Percentiles rank a stretch among this genome's conserved stretches.
phyloP scores from a whole-genome alignment of 2,329 filamentous ascomycete genomes.

The Aspergillus fumigatiaffinis region DNA sequence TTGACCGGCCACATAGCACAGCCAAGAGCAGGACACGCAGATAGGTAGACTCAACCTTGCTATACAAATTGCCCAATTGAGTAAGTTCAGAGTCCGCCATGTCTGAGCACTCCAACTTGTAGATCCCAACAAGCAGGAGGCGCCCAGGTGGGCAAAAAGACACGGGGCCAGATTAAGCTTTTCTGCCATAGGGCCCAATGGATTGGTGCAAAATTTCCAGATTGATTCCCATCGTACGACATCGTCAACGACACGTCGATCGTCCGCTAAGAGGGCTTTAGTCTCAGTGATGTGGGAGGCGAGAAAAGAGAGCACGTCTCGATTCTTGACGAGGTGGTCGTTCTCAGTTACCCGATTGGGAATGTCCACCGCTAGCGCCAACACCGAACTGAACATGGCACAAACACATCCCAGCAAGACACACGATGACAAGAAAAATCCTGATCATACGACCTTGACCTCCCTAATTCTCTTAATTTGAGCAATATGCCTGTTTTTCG shows the following conservation, averaged over 20 bases:
- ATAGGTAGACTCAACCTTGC: background rate
- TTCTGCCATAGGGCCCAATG: background rate
- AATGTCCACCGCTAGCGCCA: background rate
- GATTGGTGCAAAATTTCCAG: background rate
- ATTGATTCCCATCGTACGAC: background rate
- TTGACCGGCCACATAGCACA: background rate
- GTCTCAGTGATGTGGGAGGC: background rate
- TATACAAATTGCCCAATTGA: background rate
- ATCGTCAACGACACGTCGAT: background rate
- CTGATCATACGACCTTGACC: background rate
- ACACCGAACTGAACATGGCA: background rate
- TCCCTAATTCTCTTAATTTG: background rate
- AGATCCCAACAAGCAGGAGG: background rate
- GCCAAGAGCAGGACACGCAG: background rate
- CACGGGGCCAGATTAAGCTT: background rate
- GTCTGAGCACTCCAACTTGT: background rate
- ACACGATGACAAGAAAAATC: background rate
- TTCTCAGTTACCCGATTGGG: conserved; percentile 5
- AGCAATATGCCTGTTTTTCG: background rate
- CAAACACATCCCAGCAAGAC: background rate
- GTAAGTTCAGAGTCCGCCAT: background rate
- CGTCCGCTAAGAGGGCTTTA: background rate
- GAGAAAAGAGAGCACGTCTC: background rate
- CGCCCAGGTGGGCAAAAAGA: background rate
- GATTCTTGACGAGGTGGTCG: background rate